Base-by-base conservation (phyloP, 2,329 filamentous ascomycete genomes). In the Claviceps digitariae region DNA sequence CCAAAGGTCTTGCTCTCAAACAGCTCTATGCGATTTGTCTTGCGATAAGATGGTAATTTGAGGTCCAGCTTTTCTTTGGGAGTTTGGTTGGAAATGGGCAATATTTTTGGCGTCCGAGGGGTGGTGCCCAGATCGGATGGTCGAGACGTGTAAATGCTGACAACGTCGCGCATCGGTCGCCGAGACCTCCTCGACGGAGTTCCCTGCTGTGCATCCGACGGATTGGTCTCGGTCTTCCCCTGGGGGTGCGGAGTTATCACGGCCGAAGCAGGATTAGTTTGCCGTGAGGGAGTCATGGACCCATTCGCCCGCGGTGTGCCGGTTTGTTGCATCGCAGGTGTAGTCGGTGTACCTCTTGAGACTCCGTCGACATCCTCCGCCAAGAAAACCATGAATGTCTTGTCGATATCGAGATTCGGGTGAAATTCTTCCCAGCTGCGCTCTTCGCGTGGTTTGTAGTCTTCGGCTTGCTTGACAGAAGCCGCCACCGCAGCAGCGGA, bases 341-440 rank as follows among this genome's bases (percentile, higher is more conserved):
- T 68, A 38, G 61, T 64, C 5, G 72, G 70, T 0, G 67, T 59
- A 20, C 64, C 66, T 52, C 61, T 71, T 3, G 74, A 71, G 44
- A 82, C 74, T 21, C 89, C 88, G 65, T 97, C 91, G 7, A 97
- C 84, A 59, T 95, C 87, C 57, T 93, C 84, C 2, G 90, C 83
- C 49, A 79, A 82, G 64, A 90, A 90, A 2, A 95, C 75, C 59
- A 85, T 81, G 58, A 96, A 85, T 4, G 79, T 81, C 13, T 78
- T 78, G 54, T 95, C 89, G 49, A 96, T 90, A 70, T 97, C 90
- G 51, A 98, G 79, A 62, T 96, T 88, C 0, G 89, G 90, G 68
- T 98, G 93, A 59, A 97, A 97, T 66, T 98, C 93, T 64, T 96
- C 90, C 90, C 91, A 98, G 51, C 89, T 88, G 57, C 91, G 83